A percentile compares a stretch with the other conserved stretches of the same genome.
phyloP scores from a whole-genome alignment of 2,329 filamentous ascomycete species.

The Paecilomyces sp. region DNA sequence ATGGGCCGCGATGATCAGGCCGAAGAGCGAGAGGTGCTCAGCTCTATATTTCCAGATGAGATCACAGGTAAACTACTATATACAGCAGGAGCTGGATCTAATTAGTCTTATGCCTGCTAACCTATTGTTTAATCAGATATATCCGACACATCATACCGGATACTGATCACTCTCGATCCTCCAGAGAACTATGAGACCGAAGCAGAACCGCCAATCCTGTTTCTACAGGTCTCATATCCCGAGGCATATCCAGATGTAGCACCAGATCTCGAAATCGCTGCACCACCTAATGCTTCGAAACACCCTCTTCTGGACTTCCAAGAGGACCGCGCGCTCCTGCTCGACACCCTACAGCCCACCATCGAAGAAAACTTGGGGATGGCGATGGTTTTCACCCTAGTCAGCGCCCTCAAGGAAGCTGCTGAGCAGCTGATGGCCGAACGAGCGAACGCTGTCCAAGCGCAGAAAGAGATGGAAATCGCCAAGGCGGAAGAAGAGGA shows the following conservation, averaged over 20 bases:
- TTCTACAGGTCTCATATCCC: conserved; percentile 85
- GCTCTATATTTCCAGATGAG: conserved; percentile 97
- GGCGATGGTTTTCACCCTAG: conserved; percentile 93
- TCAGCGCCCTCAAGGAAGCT: conserved; percentile 78
- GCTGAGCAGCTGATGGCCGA: conserved; percentile 79
- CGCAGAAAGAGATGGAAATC: conserved; percentile 45
- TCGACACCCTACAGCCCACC: conserved; percentile 63
- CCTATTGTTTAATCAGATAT: conserved; percentile 54
- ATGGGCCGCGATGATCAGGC: conserved; percentile 72
- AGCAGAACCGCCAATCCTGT: conserved; percentile 59
- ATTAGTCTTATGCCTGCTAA: background rate
- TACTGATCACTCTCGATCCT: conserved; percentile 78
- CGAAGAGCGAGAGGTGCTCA: conserved; percentile 95
- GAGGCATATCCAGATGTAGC: conserved; percentile 82
- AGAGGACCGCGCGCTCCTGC: conserved; percentile 68
- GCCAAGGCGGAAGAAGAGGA: conserved; percentile 73
- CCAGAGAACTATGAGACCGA: conserved; percentile 57
- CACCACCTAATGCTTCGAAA: conserved; percentile 61
- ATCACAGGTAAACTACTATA: conserved; percentile 61
- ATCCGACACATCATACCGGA: conserved; percentile 80
- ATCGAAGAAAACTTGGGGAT: conserved; percentile 93
- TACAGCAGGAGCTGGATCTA: conserved; percentile 9
- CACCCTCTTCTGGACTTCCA: conserved; percentile 71
- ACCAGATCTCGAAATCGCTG: conserved; percentile 71
- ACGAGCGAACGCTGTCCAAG: conserved; percentile 58